Evolutionary conservation across 331 rosid species (phyloP).

Genomic region (Quercus tomentella): DNA sequence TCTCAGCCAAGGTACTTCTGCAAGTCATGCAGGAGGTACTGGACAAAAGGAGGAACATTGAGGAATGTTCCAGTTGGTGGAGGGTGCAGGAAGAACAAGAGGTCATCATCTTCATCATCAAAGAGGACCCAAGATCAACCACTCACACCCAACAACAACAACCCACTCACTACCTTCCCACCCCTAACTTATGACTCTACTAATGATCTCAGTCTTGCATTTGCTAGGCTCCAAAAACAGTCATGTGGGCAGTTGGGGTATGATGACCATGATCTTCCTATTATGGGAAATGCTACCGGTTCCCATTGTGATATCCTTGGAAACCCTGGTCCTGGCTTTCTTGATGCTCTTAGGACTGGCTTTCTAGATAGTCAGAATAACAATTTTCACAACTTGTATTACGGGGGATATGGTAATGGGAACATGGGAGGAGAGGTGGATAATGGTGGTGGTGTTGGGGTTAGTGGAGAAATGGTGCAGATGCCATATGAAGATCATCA

Average conservation of each 20-base stretch:
- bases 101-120: conserved; percentile 60
- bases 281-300: conserved; percentile 32
- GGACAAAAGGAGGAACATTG: conserved; percentile 98
- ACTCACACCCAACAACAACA: conserved; percentile 42
- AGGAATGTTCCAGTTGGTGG: conserved; percentile 99
- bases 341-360: conserved; percentile 58
- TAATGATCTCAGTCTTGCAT: conserved; percentile 70
- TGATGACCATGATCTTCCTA: conserved; percentile 51
- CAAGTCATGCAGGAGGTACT: conserved; percentile 94
- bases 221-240: conserved; percentile 76
- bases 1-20: conserved; percentile 96
- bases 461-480: conserved; percentile 47
- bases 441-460: conserved; percentile 28
- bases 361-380: conserved; percentile 40
- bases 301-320: conserved; percentile 33
- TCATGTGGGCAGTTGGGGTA: conserved; percentile 53
- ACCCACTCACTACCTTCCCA: conserved; percentile 33
- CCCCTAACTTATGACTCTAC: conserved; percentile 47
- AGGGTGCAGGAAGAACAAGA: conserved; percentile 92
- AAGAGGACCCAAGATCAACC: conserved; percentile 62
- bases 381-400: conserved; percentile 41
- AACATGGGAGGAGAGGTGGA: conserved; percentile 54
- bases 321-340: conserved; percentile 37
- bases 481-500: conserved; percentile 39
- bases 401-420: conserved; percentile 44